Evolutionary conservation across 2,329 filamentous ascomycete species (phyloP), one percentile per base, ranked within the genome.

Genomic region (Fusarium luffae): DNA sequence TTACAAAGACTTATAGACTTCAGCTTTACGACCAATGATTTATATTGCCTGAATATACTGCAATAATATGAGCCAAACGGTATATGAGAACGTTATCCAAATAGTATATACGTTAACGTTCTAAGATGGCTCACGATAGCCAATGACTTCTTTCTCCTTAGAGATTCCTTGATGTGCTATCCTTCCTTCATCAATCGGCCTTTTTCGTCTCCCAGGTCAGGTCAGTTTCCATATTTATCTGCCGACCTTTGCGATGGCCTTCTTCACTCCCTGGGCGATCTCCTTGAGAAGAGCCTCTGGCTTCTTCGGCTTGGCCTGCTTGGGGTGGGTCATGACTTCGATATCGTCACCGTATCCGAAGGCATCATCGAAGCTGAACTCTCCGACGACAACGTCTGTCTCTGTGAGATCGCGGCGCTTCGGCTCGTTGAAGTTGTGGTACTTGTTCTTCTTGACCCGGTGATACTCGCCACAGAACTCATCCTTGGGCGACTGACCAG

Each of bases 381-480:
- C 49, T 28, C 64, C 46, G 37, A 60, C 52, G 14, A 70, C 37
- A 28, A 64, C 67, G 19, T 67, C 49, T 21, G 10, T 42, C 34
- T 42, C 49, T 4, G 25, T 23, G 18, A 66, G 21, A 8, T 66
- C 30, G 7, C 30, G 44, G 8, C 34, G 21, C 34, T 42, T 40
- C 16, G 21, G 23, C 18, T 30, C 34, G 5, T 49, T 30, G 10
- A 28, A 49, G 18, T 18, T 50, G 25, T 28, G 27, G 12, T 40
- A 49, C 16, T 47, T 21, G 4, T 49, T 32, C 7, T 25, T 34
- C 23, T 41, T 23, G 16, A 14, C 40, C 19, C 28, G 19, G 16
- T 66, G 72, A 5, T 74, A 74, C 28, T 32, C 28, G 25, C 52
- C 28, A 42, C 72, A 74, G 37, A 55, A 59, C 16, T 72, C 59